Base-by-base conservation (phyloP, 2,329 filamentous ascomycete species). In the Bipolaris zeicola region DNA sequence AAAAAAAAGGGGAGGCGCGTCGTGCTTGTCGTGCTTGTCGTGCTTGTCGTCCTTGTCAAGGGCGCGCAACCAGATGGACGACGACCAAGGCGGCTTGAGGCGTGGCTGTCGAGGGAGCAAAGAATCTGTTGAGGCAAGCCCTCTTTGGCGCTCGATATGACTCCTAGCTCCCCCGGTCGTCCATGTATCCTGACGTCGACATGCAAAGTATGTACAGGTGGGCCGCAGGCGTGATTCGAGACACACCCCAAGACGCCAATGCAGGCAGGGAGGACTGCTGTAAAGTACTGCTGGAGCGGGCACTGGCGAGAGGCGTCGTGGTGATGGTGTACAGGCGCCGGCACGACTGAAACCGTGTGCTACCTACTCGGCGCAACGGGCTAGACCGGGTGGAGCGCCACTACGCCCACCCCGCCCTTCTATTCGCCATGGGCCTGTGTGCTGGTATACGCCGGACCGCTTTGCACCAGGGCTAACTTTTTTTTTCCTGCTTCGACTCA, bases 271-370 rank as follows among this genome's bases (percentile, higher is more conserved):
- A 24, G 36, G 20, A 22, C 7, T 33, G 41, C 48, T 28, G 20
- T 43, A 31, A 13, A 31, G 28, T 31, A 31, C 10, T 5, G 28
- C 53, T 28, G 43, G 54, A 61, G 57, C 60, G 58, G 53, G 51
- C 60, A 22, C 18, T 57, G 57, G 6, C 31, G 50, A 57, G 57
- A 36, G 44, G 42, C 51, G 47, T 52, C 47, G 60, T 53, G 61
- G 58, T 56, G 58, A 52, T 59, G 58, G 61, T 63, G 61, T 63
- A 63, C 58, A 63, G 60, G 60, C 52, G 60, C 50, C 58, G 39
- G 20, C 13, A 52, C 18, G 39, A 43, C 13, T 36, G 26, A 39
- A 47, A 47, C 16, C 34, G 45, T 48, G 48, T 50, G 55, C 36
- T 55, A 39, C 38, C 43, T 52, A 38, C 43, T 45, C 48, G 50